phyloP scores from a whole-genome alignment of 495 filamentous ascomycete genomes.

The Hypomontagnella submonticulosa region DNA sequence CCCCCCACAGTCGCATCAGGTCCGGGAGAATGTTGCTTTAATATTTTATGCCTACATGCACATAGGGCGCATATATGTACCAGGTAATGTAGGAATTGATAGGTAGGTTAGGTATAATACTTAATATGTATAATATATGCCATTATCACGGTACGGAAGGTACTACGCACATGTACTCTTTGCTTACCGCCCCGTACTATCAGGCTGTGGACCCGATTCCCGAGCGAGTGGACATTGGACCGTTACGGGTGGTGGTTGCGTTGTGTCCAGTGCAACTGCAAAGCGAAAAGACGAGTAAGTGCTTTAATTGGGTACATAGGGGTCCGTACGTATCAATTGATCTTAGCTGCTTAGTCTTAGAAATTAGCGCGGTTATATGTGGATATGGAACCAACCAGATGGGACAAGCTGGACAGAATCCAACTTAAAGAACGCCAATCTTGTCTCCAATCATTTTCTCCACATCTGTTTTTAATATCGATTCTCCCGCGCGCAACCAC shows the following conservation, averaged over 20 bases:
- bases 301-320: neutral
- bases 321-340: too few relatives aligned
- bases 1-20: constrained; percentile 37
- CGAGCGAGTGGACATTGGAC: constrained; percentile 39
- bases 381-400: constrained; percentile 32
- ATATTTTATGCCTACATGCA: constrained; percentile 3
- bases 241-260: constrained; percentile 5
- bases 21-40: constrained; percentile 25
- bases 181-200: too few relatives aligned
- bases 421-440: constrained; percentile 12
- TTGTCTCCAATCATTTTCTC: constrained; percentile 27
- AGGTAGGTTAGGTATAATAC: constrained; percentile 16
- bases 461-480: constrained; percentile 34
- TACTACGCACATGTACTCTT: too few relatives aligned
- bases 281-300: too few relatives aligned
- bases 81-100: neutral
- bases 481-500: constrained; percentile 28
- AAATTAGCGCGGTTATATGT: constrained; percentile 1
- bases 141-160: too few relatives aligned
- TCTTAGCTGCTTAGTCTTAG: too few relatives aligned
- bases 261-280: too few relatives aligned
- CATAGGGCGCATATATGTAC: neutral
- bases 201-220: constrained; percentile 32
- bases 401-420: constrained; percentile 15
- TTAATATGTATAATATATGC: neutral